Evolutionary conservation across 768 basidiomycete species (phyloP), one percentile per base, ranked within the genome.

Genomic region (Mrakia hoshinonis): DNA sequence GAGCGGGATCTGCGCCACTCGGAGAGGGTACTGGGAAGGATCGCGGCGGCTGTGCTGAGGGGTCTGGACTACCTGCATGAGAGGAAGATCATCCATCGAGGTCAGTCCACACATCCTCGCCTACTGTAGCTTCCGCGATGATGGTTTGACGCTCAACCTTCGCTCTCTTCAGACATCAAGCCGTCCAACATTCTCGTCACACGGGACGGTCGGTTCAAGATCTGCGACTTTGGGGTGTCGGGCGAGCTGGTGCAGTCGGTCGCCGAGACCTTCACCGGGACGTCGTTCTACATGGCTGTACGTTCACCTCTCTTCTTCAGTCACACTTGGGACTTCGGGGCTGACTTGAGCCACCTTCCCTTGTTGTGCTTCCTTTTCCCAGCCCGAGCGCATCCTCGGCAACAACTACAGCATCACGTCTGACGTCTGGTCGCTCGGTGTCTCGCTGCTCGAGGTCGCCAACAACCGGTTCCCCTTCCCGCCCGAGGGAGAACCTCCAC

Each of bases 171-270:
- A 70, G 80, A 80, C 74, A 81, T 81, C 75, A 81, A 81, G 60
- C 80, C 80, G n/a, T 79, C 78, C 20, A 81, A 81, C 73, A 79
- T 81, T 34, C 75, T 81, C 43, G 73, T 81, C 20, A 79, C 79
- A 3, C 69, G 74, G 31, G 67, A 74, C 18, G 80, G 80, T 18
- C 74, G 76, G 36, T 77, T 80, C 74, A 81, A 81, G 75, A 73
- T 81, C 29, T 81, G 80, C 65, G 80, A 81, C 74, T 81, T 81
- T 68, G 80, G 80, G 12, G 80, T 81, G 1, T 78, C 77, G n/a
- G 80, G 80, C 2, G 80, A 81, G 73, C 67, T 79, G 43, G 76
- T 80, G 26, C 76, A 79, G 62, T 79, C 78, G 4, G 70, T 79
- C 39, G 80, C 80, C 12, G 80, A 79, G 34, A 81, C 80, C 22